Percentiles rank a stretch among this genome's conserved stretches.
phyloP scores from a whole-genome alignment of 345 rosid species.

The Eucalyptus caleyi region DNA sequence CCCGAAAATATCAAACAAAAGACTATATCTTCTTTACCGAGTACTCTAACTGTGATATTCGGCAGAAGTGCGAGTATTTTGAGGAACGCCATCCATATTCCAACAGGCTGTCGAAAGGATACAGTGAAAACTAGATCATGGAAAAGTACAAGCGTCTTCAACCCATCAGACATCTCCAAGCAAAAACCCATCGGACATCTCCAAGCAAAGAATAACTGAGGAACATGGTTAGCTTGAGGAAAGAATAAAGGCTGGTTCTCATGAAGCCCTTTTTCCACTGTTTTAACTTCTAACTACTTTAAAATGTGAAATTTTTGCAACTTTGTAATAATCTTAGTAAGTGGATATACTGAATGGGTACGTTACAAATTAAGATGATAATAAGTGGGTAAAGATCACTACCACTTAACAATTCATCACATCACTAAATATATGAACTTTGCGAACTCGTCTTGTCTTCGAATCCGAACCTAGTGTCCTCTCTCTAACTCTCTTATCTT shows the following conservation, averaged over 20 bases:
- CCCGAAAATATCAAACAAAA: too few species aligned
- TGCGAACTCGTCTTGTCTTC: fast-evolving
- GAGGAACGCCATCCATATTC: too few species aligned
- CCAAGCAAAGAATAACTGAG: too few species aligned
- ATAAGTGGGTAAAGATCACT: not conserved
- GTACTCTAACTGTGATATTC: too few species aligned
- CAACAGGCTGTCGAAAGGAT: too few species aligned
- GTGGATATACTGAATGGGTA: not conserved
- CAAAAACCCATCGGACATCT: too few species aligned
- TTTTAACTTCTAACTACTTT: not conserved
- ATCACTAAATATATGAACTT: fast-evolving
- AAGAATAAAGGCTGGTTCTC: not conserved
- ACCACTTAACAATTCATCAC: not conserved
- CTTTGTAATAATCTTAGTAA: not conserved
- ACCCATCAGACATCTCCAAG: too few species aligned
- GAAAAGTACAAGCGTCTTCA: too few species aligned
- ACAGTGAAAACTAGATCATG: too few species aligned
- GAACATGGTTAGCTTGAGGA: too few species aligned
- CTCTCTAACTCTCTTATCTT: not conserved
- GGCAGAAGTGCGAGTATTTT: too few species aligned
- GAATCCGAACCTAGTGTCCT: not conserved
- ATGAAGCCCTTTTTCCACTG: not conserved
- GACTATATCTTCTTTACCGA: too few species aligned
- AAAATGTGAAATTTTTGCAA: not conserved
- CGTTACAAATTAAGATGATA: not conserved